Conservation (phyloP, 331 rosid species). For the Malus hybrid region DNA sequence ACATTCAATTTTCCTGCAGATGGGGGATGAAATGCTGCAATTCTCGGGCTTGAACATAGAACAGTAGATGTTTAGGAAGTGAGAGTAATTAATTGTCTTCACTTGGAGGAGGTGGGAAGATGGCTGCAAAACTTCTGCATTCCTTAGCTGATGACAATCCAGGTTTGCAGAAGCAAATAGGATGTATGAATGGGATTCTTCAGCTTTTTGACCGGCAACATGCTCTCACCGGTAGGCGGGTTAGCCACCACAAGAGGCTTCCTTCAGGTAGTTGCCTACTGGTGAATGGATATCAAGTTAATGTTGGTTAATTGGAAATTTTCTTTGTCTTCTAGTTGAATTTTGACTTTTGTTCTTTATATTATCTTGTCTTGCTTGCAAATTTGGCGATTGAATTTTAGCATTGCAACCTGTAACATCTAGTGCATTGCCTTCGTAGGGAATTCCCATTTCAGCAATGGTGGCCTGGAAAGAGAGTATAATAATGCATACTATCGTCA, state of each 20-base stretch:
- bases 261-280: constrained; percentile 43
- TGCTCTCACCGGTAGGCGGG: constrained; percentile 28
- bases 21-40: constrained; percentile 18
- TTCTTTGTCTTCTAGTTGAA: background rate
- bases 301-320: background rate
- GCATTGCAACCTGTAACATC: background rate
- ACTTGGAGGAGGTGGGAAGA: constrained; percentile 35
- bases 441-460: constrained; percentile 33
- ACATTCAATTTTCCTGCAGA: constrained; percentile 1
- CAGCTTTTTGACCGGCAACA: constrained; percentile 78
- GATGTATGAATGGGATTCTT: constrained; percentile 77
- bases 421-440: constrained; percentile 28
- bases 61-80: constrained; percentile 14
- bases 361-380: background rate
- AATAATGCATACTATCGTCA: constrained; percentile 23
- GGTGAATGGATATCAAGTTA: background rate
- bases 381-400: background rate
- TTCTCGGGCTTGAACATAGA: constrained; percentile 16
- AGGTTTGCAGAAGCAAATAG: constrained; percentile 82
- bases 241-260: constrained; percentile 55
- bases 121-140: constrained; percentile 80
- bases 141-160: constrained; percentile 78
- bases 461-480: constrained; percentile 40
- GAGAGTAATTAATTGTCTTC: constrained; percentile 18
- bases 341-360: background rate